Evolutionary conservation across 768 basidiomycete genomes (phyloP).

Genomic region (Rhizopogon sp.): DNA sequence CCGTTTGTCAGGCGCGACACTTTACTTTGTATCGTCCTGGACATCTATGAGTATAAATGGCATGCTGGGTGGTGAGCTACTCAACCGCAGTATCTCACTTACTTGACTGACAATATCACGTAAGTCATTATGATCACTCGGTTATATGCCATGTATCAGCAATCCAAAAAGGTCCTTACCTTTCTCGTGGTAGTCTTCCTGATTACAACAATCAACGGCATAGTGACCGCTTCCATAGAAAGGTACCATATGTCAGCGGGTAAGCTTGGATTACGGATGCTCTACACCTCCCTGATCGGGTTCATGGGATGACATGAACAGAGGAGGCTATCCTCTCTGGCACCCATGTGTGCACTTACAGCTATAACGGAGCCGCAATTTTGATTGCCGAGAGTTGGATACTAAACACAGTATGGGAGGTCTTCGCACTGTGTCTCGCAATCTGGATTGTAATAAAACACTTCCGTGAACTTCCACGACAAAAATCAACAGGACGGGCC

Average conservation of each 20-base stretch:
- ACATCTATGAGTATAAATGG: background rate
- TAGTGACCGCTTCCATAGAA: background rate
- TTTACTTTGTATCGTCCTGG: background rate
- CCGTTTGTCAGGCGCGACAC: background rate
- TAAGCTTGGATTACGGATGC: background rate
- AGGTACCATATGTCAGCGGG: background rate
- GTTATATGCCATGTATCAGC: background rate
- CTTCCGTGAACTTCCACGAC: background rate
- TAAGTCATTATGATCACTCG: background rate
- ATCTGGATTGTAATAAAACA: background rate
- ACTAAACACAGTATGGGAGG: background rate
- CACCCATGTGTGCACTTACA: background rate
- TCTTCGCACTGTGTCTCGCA: background rate
- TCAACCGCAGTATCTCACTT: background rate
- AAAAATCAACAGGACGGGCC: background rate
- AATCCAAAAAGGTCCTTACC: background rate
- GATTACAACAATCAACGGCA: background rate
- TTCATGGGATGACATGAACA: background rate
- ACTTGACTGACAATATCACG: background rate
- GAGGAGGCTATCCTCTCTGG: background rate
- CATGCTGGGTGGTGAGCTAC: background rate
- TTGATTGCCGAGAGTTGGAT: background rate
- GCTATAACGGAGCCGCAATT: background rate
- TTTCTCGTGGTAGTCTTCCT: background rate
- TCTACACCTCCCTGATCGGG: no score